Percentiles rank a stretch among this genome's conserved stretches.
These are phyloP conservation scores for Peronosclerospora sorghi DNA, from an alignment of 352 stramenopile genomes.

Conservation along the genomic window DNA sequence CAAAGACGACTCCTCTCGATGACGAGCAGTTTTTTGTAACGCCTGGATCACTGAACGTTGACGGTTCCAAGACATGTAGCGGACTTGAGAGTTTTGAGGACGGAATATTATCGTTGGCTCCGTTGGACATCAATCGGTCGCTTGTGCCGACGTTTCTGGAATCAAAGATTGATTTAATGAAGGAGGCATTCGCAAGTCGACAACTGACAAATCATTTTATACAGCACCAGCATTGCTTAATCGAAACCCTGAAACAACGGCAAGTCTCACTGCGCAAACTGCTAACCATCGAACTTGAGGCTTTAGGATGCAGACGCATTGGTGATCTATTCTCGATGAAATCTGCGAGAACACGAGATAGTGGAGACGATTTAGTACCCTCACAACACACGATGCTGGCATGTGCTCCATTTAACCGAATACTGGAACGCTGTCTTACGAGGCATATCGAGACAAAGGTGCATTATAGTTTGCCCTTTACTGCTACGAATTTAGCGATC, in stretches of 20 bases:
- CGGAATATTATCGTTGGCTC: conserved; percentile 25
- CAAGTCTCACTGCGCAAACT: conserved; percentile 5
- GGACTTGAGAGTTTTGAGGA: conserved; percentile 30
- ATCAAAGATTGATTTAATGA: conserved; percentile 24
- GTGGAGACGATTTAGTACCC: neutral
- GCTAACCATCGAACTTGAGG: conserved; percentile 8
- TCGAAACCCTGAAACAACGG: conserved; percentile 1
- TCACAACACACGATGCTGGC: conserved; percentile 10
- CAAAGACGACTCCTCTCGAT: conserved; percentile 28
- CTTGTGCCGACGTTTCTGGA: conserved; percentile 38
- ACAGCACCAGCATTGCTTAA: conserved; percentile 16
- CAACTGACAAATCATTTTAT: conserved; percentile 57
- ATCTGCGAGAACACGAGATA: neutral
- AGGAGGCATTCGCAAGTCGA: conserved; percentile 41
- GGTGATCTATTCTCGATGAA: neutral
- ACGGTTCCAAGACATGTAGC: conserved; percentile 11
- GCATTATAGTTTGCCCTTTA: too few relatives aligned
- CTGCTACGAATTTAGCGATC: too few relatives aligned
- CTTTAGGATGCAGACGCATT: conserved; percentile 5
- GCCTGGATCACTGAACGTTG: conserved; percentile 3
- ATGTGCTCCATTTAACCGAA: conserved; percentile 27
- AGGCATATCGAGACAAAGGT: conserved; percentile 26
- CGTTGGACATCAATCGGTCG: conserved; percentile 25
- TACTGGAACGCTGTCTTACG: conserved; percentile 24
- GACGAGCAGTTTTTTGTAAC: conserved; percentile 45